Evolutionary conservation across 1,284 basidiomycete species (phyloP).

Genomic region (Singerocomus inundabilis): DNA sequence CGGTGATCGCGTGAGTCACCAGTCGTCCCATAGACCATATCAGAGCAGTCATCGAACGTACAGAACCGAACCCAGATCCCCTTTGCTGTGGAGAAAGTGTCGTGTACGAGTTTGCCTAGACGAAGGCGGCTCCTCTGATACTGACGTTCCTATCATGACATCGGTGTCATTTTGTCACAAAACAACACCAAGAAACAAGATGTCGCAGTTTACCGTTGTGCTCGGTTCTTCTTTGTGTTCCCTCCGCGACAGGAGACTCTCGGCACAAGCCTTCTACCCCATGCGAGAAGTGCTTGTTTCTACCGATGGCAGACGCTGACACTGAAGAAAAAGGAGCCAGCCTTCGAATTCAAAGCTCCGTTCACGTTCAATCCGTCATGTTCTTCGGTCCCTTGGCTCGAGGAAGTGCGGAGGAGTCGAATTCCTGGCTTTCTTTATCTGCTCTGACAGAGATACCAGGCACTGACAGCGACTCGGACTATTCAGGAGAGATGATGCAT

Average conservation of each 20-base stretch:
- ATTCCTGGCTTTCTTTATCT: not conserved
- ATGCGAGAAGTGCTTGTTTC: not conserved
- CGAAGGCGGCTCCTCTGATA: not conserved
- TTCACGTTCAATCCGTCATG: conserved; percentile 1
- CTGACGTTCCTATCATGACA: not conserved
- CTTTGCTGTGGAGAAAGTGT: conserved; percentile 5
- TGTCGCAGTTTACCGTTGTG: not conserved
- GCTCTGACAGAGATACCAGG: not conserved
- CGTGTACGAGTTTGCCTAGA: conserved; percentile 1
- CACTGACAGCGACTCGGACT: conserved; percentile 7
- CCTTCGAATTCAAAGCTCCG: conserved; percentile 10
- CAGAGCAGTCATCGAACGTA: not conserved
- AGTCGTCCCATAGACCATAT: conserved; percentile 2
- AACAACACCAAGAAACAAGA: not conserved
- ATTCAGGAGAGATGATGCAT: conserved; percentile 1
- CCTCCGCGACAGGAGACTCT: conserved; percentile 6
- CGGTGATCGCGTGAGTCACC: conserved; percentile 26
- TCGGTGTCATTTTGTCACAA: not conserved
- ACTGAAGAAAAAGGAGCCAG: not conserved
- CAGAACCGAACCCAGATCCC: conserved; percentile 18
- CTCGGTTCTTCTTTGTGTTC: conserved; percentile 26
- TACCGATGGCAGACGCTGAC: not conserved
- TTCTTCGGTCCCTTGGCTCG: not conserved
- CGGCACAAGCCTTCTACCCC: not conserved
- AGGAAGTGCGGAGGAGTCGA: not conserved